phyloP scores from a whole-genome alignment of 2,329 filamentous ascomycete genomes.

The Albifimbria verrucaria region DNA sequence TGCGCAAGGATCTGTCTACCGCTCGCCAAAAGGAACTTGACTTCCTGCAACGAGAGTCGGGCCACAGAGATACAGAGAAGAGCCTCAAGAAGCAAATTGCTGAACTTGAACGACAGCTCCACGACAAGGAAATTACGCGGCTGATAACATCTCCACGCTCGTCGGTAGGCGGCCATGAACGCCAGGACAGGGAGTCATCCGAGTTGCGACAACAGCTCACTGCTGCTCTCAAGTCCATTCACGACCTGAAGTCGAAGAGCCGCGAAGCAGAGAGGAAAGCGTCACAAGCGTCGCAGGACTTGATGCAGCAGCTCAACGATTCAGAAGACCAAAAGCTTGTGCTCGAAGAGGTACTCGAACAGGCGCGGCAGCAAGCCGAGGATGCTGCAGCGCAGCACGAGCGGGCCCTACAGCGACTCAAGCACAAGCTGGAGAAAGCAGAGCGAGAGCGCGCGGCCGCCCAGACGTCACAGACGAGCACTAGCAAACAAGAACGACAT shows the following conservation, averaged over 20 bases:
- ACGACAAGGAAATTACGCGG: conserved; percentile 58
- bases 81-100: conserved; percentile 61
- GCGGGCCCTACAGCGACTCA: conserved; percentile 38
- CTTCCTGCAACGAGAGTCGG: conserved; percentile 61
- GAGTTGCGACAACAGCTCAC: conserved; percentile 60
- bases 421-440: conserved; percentile 48
- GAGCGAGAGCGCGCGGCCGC: conserved; percentile 42
- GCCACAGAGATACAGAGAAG: conserved; percentile 61
- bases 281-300: conserved; percentile 38
- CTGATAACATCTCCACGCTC: conserved; percentile 42
- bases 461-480: conserved; percentile 28
- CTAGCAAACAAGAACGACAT: conserved; percentile 53
- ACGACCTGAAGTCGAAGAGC: conserved; percentile 48
- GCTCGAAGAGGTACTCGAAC: conserved; percentile 56
- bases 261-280: conserved; percentile 49
- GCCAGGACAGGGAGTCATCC: conserved; percentile 53
- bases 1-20: conserved; percentile 60
- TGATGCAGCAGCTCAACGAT: conserved; percentile 54
- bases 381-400: conserved; percentile 42
- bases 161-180: conserved; percentile 47
- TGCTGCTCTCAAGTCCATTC: conserved; percentile 55
- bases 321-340: conserved; percentile 57
- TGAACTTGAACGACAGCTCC: conserved; percentile 64
- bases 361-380: conserved; percentile 49
- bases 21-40: conserved; percentile 65